These are phyloP conservation scores for Claviceps capensis DNA, from an alignment of 2,329 filamentous ascomycete species.

Conservation along the genomic window DNA sequence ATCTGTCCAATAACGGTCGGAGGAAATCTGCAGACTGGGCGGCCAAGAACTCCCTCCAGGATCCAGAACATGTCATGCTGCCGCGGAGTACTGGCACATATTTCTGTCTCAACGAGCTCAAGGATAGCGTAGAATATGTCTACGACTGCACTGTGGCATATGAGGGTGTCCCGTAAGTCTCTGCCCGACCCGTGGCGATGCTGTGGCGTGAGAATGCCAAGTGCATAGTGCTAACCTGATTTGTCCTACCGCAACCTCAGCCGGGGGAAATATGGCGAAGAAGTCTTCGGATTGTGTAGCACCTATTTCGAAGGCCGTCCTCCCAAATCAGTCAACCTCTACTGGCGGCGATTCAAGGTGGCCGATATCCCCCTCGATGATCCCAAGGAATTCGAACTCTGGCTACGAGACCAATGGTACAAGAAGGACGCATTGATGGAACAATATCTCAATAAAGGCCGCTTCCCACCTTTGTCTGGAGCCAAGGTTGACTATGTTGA, in stretches of 20 bases:
- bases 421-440: constrained; percentile 88
- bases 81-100: constrained; percentile 70
- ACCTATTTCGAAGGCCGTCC: constrained; percentile 82
- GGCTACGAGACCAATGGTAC: constrained; percentile 77
- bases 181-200: too few species aligned
- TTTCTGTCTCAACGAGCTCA: constrained; percentile 66
- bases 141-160: constrained; percentile 95
- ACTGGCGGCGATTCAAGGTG: constrained; percentile 79
- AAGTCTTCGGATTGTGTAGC: constrained; percentile 73
- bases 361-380: constrained; percentile 69
- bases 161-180: constrained; percentile 78
- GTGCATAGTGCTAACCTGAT: too few species aligned
- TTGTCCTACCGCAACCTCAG: constrained; percentile 22
- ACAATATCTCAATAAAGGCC: constrained; percentile 61
- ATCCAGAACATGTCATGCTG: constrained; percentile 61
- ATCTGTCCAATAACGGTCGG: constrained; percentile 57
- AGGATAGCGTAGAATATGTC: constrained; percentile 62
- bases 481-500: constrained; percentile 37
- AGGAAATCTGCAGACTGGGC: constrained; percentile 63
- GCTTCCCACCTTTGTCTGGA: constrained; percentile 59
- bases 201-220: too few species aligned
- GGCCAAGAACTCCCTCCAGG: constrained; percentile 57
- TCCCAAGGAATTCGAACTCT: constrained; percentile 61
- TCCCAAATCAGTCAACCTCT: constrained; percentile 91
- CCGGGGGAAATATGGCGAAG: constrained; percentile 73